phyloP scores from a whole-genome alignment of 352 stramenopile genomes.

The Globisporangium paroecandrum region DNA sequence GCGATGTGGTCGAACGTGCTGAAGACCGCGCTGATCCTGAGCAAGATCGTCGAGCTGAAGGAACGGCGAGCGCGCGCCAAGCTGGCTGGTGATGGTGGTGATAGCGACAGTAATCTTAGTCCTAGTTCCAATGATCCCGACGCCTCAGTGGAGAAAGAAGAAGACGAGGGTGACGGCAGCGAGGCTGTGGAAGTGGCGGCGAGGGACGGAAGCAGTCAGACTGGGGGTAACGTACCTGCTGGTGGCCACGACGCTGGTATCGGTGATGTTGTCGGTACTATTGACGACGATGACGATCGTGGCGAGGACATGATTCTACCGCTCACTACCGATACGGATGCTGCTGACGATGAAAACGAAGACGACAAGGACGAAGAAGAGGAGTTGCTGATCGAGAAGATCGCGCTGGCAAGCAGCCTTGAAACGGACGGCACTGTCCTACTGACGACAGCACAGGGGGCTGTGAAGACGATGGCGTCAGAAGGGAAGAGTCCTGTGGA shows the following conservation, averaged over 20 bases:
- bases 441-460: not conserved
- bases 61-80: not conserved
- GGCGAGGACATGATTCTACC: not conserved
- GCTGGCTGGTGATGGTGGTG: not conserved
- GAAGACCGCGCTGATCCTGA: not conserved
- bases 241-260: not conserved
- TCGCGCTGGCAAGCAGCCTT: not conserved
- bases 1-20: not conserved
- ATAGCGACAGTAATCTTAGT: not conserved
- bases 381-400: not conserved
- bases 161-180: not conserved
- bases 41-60: slow-evolving; percentile 5
- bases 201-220: not conserved
- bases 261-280: not conserved
- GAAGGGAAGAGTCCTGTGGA: not conserved
- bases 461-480: not conserved
- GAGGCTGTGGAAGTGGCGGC: not conserved
- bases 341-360: not conserved
- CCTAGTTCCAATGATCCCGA: not conserved
- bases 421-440: not conserved
- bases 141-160: not conserved
- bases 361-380: not conserved
- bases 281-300: not conserved
- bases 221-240: not conserved
- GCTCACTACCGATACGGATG: not conserved